phyloP scores from a whole-genome alignment of 352 stramenopile genomes.

The Globisporangium uncinulatum region DNA sequence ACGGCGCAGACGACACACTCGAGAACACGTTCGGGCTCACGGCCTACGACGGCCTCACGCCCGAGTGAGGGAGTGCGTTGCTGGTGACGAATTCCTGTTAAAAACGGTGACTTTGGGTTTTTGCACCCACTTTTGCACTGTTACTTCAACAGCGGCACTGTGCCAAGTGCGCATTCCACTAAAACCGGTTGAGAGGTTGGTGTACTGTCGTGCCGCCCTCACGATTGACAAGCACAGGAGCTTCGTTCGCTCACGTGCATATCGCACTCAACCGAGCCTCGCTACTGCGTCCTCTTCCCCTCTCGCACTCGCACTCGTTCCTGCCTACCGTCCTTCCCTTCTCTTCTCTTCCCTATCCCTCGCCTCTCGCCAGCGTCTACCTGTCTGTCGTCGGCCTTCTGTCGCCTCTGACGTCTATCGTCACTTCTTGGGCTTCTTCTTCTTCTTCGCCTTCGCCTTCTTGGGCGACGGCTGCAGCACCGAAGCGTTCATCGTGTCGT shows the following conservation, averaged over 20 bases:
- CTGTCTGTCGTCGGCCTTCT: not conserved
- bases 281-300: too few relatives aligned
- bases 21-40: constrained; percentile 92
- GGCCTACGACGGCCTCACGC: constrained; percentile 88
- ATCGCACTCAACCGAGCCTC: too few relatives aligned
- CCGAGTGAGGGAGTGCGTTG: constrained; percentile 21
- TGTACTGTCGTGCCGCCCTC: not conserved
- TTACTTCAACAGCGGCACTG: too few relatives aligned
- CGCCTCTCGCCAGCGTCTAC: not conserved
- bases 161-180: too few relatives aligned
- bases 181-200: not conserved
- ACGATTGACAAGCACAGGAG: not conserved
- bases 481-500: not conserved
- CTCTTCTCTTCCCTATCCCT: not conserved
- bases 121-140: too few relatives aligned
- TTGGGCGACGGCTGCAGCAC: constrained; percentile 11
- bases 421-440: constrained; percentile 50
- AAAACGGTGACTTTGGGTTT: too few relatives aligned
- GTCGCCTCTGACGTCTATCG: constrained; percentile 19
- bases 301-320: too few relatives aligned
- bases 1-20: constrained; percentile 91
- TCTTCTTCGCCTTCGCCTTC: constrained; percentile 46
- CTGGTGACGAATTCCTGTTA: too few relatives aligned
- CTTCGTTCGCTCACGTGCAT: too few relatives aligned
- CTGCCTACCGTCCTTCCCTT: too few relatives aligned